phyloP scores from a whole-genome alignment of 371 early-diverging fungal species.

The Mucor saturninus region DNA sequence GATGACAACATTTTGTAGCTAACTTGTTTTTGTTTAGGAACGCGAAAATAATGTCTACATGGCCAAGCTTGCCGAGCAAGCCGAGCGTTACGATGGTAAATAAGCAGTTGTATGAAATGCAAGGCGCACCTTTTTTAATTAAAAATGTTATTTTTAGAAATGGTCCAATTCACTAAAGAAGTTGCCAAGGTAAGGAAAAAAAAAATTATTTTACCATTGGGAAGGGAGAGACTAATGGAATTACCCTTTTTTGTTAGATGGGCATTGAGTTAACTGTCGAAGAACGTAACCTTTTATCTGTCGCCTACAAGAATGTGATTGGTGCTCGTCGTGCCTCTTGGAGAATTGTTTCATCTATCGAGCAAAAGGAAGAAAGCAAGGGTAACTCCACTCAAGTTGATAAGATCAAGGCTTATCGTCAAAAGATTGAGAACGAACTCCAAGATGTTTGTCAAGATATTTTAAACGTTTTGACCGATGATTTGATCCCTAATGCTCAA shows the following conservation, averaged over 20 bases:
- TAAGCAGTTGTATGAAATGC: background rate
- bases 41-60: slow-evolving; percentile 70
- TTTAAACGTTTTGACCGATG: slow-evolving; percentile 87
- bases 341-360: slow-evolving; percentile 99
- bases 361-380: slow-evolving; percentile 97
- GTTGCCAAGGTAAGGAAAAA: slow-evolving; percentile 61
- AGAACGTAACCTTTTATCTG: slow-evolving; percentile 98
- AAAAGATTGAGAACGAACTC: slow-evolving; percentile 94
- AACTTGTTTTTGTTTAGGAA: slow-evolving; percentile 34
- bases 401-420: slow-evolving; percentile 92
- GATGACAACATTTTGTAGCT: background rate
- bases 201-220: background rate
- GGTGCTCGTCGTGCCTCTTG: slow-evolving; percentile 99
- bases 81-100: slow-evolving; percentile 95
- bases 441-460: slow-evolving; percentile 96
- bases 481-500: slow-evolving; percentile 87
- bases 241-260: slow-evolving; percentile 24
- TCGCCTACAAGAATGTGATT: slow-evolving; percentile 99
- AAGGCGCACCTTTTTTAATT: slow-evolving; percentile 3
- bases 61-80: slow-evolving; percentile 99
- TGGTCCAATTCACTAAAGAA: slow-evolving; percentile 95
- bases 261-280: slow-evolving; percentile 88
- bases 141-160: slow-evolving; percentile 64
- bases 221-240: slow-evolving; percentile 1
- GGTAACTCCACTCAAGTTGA: slow-evolving; percentile 83